Evolutionary conservation across 352 stramenopile species (phyloP), one percentile per base, ranked within the genome.

Genomic region (Globisporangium apiculatum): DNA sequence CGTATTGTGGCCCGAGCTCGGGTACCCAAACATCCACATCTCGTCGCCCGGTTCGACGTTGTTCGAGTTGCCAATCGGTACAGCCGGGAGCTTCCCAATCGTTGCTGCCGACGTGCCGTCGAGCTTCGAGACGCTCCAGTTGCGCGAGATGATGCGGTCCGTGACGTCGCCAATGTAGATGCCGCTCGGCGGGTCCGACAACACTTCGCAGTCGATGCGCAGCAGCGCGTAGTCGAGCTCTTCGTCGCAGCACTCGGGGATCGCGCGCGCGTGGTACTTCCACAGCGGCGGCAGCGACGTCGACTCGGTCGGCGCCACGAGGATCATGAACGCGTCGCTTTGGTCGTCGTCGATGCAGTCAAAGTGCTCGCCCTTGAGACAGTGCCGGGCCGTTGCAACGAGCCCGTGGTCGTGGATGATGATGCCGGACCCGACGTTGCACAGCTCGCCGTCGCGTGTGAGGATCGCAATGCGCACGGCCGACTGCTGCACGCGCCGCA

Each of bases 21-120:
- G 85, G 54, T 94, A 94, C 9, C 85, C 85, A 72, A 94, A 94
- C 85, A 94, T 94, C 85, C 85, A 94, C 83, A 94, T 91, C 57
- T 94, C 85, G 59, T 94, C 85, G 31, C 85, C 85, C 12, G 85
- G 85, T 57, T 94, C 85, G 17, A 94, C 76, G 40, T 92, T 94
- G 66, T 94, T 94, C 43, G 85, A 94, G 56, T 94, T 94, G 37
- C 85, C 85, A 55, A 94, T 91, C 5, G 72, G 71, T 31, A 94
- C 82, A 7, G 85, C 82, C 0, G 85, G 82, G 3, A 94, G 57
- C 58, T 91, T 94, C 37, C 67, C 68, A 12, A 93, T 87, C 17
- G 76, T 91, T 18, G 71, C 74, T 18, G 64, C 68, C 37, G 78
- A 88, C 4, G 82, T 92, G 42, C 83, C 83, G 57, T 88, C 76